Conservation (phyloP, 805 yeast genomes). For the Danielozyma ontarioensis region DNA sequence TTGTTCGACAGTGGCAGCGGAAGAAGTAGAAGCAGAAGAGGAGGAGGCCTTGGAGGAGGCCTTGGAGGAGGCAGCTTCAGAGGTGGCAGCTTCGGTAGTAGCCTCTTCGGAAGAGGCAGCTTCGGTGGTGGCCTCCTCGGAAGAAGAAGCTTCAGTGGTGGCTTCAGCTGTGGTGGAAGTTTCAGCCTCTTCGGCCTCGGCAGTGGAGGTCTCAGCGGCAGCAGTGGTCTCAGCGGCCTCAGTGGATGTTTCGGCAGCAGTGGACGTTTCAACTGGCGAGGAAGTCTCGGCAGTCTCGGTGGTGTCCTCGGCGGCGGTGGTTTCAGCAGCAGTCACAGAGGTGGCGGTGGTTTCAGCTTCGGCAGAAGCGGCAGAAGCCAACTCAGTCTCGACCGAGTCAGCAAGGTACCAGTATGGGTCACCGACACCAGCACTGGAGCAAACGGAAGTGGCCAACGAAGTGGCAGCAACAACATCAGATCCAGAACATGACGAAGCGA, state of each 20-base stretch:
- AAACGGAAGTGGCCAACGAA: conserved; percentile 25
- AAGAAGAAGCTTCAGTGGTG: conserved; percentile 3
- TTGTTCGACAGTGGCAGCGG: neutral
- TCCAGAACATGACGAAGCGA: conserved; percentile 21
- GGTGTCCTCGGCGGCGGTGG: conserved; percentile 2
- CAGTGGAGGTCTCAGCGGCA: neutral
- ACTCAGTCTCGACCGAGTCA: conserved; percentile 16
- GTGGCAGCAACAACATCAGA: conserved; percentile 24
- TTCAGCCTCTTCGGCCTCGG: conserved; percentile 2
- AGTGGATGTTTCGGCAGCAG: conserved; percentile 3
- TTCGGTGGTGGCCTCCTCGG: neutral
- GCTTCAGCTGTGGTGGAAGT: conserved; percentile 2
- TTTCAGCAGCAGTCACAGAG: conserved; percentile 2
- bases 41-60: conserved; percentile 1
- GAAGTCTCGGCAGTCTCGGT: conserved; percentile 1
- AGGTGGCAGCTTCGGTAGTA: conserved; percentile 3
- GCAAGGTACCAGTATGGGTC: conserved; percentile 29
- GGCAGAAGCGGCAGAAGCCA: conserved; percentile 21
- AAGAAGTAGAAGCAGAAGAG: conserved; percentile 4
- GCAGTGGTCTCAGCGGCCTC: conserved; percentile 2
- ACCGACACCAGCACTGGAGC: conserved; percentile 31
- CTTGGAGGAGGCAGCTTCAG: conserved; percentile 2
- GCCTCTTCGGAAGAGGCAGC: neutral
- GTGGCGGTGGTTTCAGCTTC: conserved; percentile 11
- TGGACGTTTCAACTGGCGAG: conserved; percentile 1